Evolutionary conservation across 176 grass and related monocot species (phyloP), one percentile per base, ranked within the genome.

Genomic region (Poa pratensis): DNA sequence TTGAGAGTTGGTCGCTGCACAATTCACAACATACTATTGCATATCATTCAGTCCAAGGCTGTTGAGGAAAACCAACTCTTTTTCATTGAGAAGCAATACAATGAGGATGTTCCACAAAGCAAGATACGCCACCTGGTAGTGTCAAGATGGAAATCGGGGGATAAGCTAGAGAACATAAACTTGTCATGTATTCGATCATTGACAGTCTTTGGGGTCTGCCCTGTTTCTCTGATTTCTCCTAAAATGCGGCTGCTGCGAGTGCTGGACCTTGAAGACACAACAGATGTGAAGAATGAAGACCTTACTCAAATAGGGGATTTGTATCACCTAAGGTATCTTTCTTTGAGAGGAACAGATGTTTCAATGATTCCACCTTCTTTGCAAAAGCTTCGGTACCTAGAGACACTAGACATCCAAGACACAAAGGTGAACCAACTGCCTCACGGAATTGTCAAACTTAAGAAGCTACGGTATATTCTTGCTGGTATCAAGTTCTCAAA

Each of bases 51-150:
- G 14, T 28, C 62, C 27, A 65, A 34, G 62, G 26, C 28, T 6
- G 2, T 65, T 65, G 62, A 65, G 62, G 62, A 34, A 65, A 65
- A 65, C 62, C 62, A 65, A 65, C 27, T 65, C 28, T 65, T 65
- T 6, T 5, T 65, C 27, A 1, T 65, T 5, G 62, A 65, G 6
- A 65, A 65, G 62, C 62, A 65, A 16, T 34, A 27, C 62, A 65
- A 65, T 65, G 62, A 28, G 62, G 42, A 9, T 43, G 27, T 34
- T 32, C 62, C 62, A 16, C 6, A 65, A 6, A 65, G 62, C 15
- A 65, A 65, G 62, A 34, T 65, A 65, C 62, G 62, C 6, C 62
- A 65, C 62, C 27, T 34, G 28, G 62, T 65, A 18, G 14, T 65
- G 15, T 65, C 62, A 0, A 65, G 14, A 16, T 65, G 62, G 62